Base-by-base conservation (phyloP, 768 basidiomycete species). In the Leccinum subtestaceum region DNA sequence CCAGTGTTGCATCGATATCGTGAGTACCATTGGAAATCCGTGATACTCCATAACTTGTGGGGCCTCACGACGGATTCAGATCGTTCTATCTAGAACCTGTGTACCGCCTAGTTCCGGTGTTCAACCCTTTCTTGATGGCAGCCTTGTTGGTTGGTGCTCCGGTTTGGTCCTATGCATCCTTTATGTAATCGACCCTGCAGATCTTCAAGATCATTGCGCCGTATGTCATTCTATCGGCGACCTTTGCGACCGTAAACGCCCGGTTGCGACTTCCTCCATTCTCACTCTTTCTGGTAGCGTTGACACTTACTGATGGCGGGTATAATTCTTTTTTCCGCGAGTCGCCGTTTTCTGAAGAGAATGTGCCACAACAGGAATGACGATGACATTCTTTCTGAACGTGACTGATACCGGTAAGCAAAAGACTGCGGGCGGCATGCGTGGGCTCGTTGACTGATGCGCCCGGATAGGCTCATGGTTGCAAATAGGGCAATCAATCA, bases 51-150 rank as follows among this genome's bases (percentile, higher is more conserved):
- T 19, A 31, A 19, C 25, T 38, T 21, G 45, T 17, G 55, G 48
- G 5, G 56, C 46, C 55, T 66, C 11, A 53, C 31, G 13, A 21
- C 7, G 23, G 15, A 5, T 32, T 29, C 49, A 87, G 84, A 17
- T 91, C 89, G 2, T 94, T 94, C 73, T 94, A 95, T 71, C 79
- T 94, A 19, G 91, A 87, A 43, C 92, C 93, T 2, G 92, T 94
- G 7, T 94, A 93, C 66, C 87, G 92, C 17, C 78, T 95, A 15
- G 87, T 94, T 61, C 91, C 92, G 1, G 81, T 91, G 52, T 95
- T 95, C 70, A 89, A 81, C 60, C 93, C 92, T 0, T 93, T 93
- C 72, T 79, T 89, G 60, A 93, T 93, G 93, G 80, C 87, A 0
- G 69, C 82, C 4, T 78, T 91, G 21, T 73, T 93, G 61, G 89